Evolutionary conservation across 305 asterid genomes (phyloP), one percentile per base, ranked within the genome.

Genomic region (Coffea humblotiana): DNA sequence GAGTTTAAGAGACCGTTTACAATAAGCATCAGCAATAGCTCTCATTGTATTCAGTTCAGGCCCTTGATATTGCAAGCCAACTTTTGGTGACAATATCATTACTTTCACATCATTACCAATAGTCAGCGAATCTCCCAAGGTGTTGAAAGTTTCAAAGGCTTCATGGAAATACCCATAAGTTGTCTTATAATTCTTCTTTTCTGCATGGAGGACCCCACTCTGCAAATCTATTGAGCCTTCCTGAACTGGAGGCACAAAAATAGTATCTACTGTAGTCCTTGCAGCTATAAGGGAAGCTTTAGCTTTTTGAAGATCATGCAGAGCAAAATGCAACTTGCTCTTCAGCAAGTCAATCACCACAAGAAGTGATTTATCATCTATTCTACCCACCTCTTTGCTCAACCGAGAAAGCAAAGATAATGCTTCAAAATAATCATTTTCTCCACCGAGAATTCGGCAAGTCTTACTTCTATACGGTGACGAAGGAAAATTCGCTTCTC

Each of bases 11-110:
- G 90, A 87, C 52, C 88, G 83, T 72, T 87, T 87, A n/a, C 85
- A 84, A 71, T 87, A 82, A 76, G 90, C 90, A 80, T 84, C 85
- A 2, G 90, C 88, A 61, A 87, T 85, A 60, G 88, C 88, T 82
- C 84, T 87, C 90, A 87, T 87, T 47, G 90, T 88, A 82, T 87
- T 88, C 15, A 87, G 86, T 72, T 87, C 86, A 51, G 90, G 90
- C 2, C 90, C 90, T 76, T 84, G 88, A 70, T 84, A 87, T 45
- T 87, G 85, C 80, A 87, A 76, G 48, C 88, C 90, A 19, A 82
- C 87, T 81, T 84, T 86, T 58, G 87, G 72, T 14, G 90, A 82
- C 16, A 85, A 79, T 67, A 87, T 87, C 66, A 84, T 87, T 78
- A 88, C 85, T 9, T 88, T 85, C 12, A 87, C 88, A 27, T 84